These are phyloP conservation scores for Arthrobotrys conoides DNA, from an alignment of 2,329 filamentous ascomycete genomes.

Conservation along the genomic window DNA sequence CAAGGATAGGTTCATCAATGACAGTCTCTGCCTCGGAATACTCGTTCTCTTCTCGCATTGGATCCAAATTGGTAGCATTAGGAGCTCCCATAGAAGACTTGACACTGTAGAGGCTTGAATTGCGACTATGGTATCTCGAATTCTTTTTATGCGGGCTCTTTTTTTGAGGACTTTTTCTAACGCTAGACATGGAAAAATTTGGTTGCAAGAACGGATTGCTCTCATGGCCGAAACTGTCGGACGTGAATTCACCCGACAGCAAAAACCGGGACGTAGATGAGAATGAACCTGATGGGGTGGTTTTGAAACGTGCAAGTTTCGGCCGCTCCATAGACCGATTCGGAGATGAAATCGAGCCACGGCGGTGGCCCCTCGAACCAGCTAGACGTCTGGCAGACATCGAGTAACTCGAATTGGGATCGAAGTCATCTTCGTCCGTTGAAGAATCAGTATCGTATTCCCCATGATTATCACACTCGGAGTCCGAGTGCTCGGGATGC, in stretches of 20 bases:
- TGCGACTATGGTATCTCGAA: slow-evolving; percentile 38
- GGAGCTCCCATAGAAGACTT: slow-evolving; percentile 36
- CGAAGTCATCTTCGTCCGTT: slow-evolving; percentile 57
- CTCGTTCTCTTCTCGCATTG: slow-evolving; percentile 59
- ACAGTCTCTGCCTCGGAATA: slow-evolving; percentile 59
- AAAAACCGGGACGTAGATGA: slow-evolving; percentile 43
- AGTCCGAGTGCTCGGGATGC: slow-evolving; percentile 40
- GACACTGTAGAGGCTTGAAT: slow-evolving; percentile 37
- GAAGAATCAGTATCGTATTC: slow-evolving; percentile 60
- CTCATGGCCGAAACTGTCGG: slow-evolving; percentile 47
- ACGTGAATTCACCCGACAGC: slow-evolving; percentile 52
- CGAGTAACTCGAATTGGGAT: slow-evolving; percentile 51
- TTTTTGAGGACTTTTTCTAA: slow-evolving; percentile 38
- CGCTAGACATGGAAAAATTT: slow-evolving; percentile 45
- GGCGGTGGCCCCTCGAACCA: slow-evolving; percentile 34
- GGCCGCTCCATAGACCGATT: slow-evolving; percentile 50
- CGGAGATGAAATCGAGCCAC: slow-evolving; percentile 28
- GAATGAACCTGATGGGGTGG: slow-evolving; percentile 38
- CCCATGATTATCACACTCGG: slow-evolving; percentile 38
- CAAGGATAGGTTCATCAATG: slow-evolving; percentile 41
- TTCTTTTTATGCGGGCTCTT: slow-evolving; percentile 22
- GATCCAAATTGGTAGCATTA: slow-evolving; percentile 37
- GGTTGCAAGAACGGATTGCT: slow-evolving; percentile 48
- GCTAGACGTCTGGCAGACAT: slow-evolving; percentile 52
- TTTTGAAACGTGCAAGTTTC: slow-evolving; percentile 58